A percentile compares a stretch with the other conserved stretches of the same genome.
Evolutionary conservation across 1,284 basidiomycete genomes (phyloP).

Genomic region (Ceratobasidium sp.): DNA sequence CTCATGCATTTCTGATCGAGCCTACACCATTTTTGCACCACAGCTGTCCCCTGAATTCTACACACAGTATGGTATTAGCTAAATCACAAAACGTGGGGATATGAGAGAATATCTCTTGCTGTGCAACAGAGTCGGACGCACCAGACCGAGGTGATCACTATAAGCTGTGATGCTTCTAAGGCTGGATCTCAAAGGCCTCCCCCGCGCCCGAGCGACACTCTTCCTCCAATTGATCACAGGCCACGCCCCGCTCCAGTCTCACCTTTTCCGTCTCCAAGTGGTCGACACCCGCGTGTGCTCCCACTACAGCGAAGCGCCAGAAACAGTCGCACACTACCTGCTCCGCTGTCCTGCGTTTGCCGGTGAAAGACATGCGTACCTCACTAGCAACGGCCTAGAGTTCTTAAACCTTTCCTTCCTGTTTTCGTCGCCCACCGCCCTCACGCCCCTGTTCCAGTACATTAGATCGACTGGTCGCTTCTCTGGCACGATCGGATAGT

Average conservation of each 20-base stretch:
- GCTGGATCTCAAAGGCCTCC: too few species aligned
- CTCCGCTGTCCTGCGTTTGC: background rate
- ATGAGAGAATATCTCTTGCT: too few species aligned
- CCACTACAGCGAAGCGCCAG: background rate
- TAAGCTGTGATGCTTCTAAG: too few species aligned
- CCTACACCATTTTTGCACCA: too few species aligned
- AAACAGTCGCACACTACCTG: constrained; percentile 10
- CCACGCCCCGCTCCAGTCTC: constrained; percentile 1
- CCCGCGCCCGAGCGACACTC: background rate
- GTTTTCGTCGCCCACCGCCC: background rate
- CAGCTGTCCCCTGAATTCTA: too few species aligned
- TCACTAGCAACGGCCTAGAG: background rate
- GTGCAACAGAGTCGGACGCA: too few species aligned
- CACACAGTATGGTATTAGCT: too few species aligned
- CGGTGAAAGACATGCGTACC: background rate
- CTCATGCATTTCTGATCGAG: too few species aligned
- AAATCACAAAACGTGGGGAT: too few species aligned
- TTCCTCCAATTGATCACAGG: constrained; percentile 10
- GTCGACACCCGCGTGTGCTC: background rate
- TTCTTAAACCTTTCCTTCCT: background rate
- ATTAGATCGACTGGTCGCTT: background rate
- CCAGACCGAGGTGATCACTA: too few species aligned
- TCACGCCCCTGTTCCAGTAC: background rate
- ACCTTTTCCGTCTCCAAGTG: constrained; percentile 21
- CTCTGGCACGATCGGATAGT: background rate